Evolutionary conservation across 495 filamentous ascomycete species (phyloP).

Genomic region (Annulohypoxylon maeteangense): DNA sequence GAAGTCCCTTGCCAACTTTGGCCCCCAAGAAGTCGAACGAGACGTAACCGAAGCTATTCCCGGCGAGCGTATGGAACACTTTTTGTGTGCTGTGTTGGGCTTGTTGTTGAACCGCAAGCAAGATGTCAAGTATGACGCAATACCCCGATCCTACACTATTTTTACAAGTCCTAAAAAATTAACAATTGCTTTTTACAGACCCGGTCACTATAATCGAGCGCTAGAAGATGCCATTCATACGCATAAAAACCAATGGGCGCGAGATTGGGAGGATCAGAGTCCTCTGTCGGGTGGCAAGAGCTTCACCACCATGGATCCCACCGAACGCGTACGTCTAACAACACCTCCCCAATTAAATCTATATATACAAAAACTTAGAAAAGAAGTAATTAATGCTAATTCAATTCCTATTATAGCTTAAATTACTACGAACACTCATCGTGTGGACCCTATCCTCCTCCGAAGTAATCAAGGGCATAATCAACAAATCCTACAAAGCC

Average conservation of each 20-base stretch:
- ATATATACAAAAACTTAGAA: not conserved
- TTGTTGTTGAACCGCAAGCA: conserved; percentile 96
- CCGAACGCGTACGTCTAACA: conserved; percentile 75
- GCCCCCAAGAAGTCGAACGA: conserved; percentile 92
- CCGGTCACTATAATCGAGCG: conserved; percentile 89
- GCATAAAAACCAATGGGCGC: conserved; percentile 90
- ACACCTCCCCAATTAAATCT: not conserved
- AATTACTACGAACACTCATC: conserved; percentile 81
- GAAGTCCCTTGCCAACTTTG: conserved; percentile 84
- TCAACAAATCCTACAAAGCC: conserved; percentile 91
- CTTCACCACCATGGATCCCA: conserved; percentile 81
- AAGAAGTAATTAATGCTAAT: conserved; percentile 27
- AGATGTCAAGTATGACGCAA: conserved; percentile 86
- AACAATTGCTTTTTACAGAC: conserved; percentile 54
- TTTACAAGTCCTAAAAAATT: conserved; percentile 6
- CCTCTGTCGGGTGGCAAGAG: conserved; percentile 80
- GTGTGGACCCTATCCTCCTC: conserved; percentile 93
- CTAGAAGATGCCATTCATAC: conserved; percentile 91
- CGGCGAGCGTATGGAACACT: conserved; percentile 83
- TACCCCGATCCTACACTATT: conserved; percentile 40
- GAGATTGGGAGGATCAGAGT: conserved; percentile 84
- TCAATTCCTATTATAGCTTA: conserved; percentile 65
- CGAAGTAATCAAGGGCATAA: conserved; percentile 79
- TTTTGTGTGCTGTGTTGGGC: conserved; percentile 88
- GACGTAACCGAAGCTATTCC: conserved; percentile 81